A percentile compares a stretch with the other conserved stretches of the same genome.
phyloP scores from a whole-genome alignment of 2,329 filamentous ascomycete species.

The Ceratocystis albifundus region DNA sequence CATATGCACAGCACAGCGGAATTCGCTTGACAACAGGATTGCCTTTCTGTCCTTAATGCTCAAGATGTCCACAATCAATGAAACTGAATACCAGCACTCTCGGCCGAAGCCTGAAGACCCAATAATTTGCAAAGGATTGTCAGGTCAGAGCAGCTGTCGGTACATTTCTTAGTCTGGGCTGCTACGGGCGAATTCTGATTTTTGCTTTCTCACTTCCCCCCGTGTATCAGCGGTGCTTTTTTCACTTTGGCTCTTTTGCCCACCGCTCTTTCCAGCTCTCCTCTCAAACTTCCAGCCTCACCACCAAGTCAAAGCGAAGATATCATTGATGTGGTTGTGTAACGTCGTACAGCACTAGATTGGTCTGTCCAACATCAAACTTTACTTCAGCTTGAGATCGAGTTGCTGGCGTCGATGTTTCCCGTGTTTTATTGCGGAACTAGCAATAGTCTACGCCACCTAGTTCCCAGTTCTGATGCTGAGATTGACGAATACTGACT shows the following conservation, averaged over 20 bases:
- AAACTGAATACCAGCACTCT: neutral
- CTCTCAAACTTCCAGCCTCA: neutral
- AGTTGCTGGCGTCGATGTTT: neutral
- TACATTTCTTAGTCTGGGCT: neutral
- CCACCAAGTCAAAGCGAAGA: neutral
- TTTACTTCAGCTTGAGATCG: slow-evolving; percentile 6
- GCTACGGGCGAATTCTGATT: too few relatives aligned
- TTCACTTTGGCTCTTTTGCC: neutral
- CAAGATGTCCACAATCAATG: neutral
- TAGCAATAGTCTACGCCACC: neutral
- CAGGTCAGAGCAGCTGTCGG: neutral
- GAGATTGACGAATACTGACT: neutral
- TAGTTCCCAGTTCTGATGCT: neutral
- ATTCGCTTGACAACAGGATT: slow-evolving; percentile 1
- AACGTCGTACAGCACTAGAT: slow-evolving; percentile 14
- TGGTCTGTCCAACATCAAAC: slow-evolving; percentile 7
- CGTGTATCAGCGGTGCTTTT: neutral
- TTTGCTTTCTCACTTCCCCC: neutral
- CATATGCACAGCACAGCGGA: neutral
- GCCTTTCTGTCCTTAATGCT: neutral
- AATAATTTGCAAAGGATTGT: slow-evolving; percentile 1
- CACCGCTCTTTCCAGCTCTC: neutral
- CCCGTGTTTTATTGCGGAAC: neutral
- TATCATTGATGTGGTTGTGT: neutral
- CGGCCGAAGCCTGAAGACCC: slow-evolving; percentile 1